These are phyloP conservation scores for Mucor racemosus DNA, from an alignment of 371 early-diverging fungal species.

Conservation along the genomic window DNA sequence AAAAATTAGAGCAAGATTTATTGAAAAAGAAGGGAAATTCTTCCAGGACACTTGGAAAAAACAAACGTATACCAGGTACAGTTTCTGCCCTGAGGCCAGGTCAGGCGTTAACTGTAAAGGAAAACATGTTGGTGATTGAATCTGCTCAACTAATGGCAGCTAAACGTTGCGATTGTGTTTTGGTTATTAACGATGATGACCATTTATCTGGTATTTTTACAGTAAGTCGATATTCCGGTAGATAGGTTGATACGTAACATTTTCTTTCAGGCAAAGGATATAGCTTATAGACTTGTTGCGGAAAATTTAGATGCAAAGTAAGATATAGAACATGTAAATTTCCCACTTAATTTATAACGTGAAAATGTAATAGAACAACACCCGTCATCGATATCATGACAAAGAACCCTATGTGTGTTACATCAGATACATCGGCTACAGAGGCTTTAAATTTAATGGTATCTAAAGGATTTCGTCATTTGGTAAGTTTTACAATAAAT, in stretches of 20 bases:
- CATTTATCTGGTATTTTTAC: constrained; percentile 96
- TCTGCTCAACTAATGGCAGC: constrained; percentile 98
- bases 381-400: constrained; percentile 92
- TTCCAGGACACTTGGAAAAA: constrained; percentile 29
- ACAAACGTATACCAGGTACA: constrained; percentile 72
- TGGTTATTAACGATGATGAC: constrained; percentile 91
- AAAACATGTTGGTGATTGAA: constrained; percentile 86
- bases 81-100: constrained; percentile 89
- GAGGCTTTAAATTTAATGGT: constrained; percentile 97
- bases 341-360: not conserved
- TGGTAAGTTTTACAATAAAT: constrained; percentile 52
- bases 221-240: constrained; percentile 22
- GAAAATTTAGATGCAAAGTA: constrained; percentile 53
- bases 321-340: not conserved
- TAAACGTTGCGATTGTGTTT: constrained; percentile 92
- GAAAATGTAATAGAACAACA: constrained; percentile 48
- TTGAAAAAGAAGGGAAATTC: constrained; percentile 60
- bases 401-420: constrained; percentile 85
- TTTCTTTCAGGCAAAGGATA: constrained; percentile 45
- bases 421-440: constrained; percentile 80
- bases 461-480: constrained; percentile 89
- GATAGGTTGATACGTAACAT: too few relatives aligned
- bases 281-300: constrained; percentile 55
- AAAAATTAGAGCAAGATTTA: constrained; percentile 75
- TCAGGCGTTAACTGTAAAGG: constrained; percentile 88